phyloP scores from a whole-genome alignment of 805 yeast species.

The Metschnikowia koreensis region DNA sequence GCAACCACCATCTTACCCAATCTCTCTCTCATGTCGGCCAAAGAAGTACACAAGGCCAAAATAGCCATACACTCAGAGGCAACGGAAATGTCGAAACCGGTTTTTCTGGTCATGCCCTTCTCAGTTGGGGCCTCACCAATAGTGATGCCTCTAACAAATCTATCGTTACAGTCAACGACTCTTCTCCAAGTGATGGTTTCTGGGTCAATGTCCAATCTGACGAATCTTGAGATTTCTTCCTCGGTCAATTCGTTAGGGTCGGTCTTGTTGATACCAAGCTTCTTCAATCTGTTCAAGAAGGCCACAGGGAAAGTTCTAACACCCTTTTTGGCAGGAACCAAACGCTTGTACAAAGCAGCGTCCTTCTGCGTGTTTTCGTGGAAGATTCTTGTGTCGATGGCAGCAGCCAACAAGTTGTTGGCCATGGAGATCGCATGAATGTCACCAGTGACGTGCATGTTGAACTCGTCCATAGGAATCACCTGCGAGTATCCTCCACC shows the following conservation, averaged over 20 bases:
- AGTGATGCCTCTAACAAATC: constrained; percentile 75
- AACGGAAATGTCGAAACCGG: constrained; percentile 83
- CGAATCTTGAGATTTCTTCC: constrained; percentile 65
- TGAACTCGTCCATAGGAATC: constrained; percentile 86
- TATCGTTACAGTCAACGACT: constrained; percentile 81
- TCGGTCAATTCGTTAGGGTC: constrained; percentile 70
- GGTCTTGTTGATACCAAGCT: constrained; percentile 66
- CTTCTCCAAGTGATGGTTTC: constrained; percentile 78
- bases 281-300: constrained; percentile 63
- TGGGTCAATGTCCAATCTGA: constrained; percentile 73
- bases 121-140: constrained; percentile 82
- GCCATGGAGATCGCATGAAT: constrained; percentile 84
- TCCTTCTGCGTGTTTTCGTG: constrained; percentile 77
- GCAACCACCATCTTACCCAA: constrained; percentile 77
- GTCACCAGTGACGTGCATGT: constrained; percentile 84
- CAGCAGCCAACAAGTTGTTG: constrained; percentile 78
- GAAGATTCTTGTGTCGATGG: constrained; percentile 82
- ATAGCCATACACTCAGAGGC: constrained; percentile 89
- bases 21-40: constrained; percentile 70
- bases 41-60: constrained; percentile 67
- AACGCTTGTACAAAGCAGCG: constrained; percentile 68
- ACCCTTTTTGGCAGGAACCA: constrained; percentile 76
- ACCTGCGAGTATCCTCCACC: constrained; percentile 90
- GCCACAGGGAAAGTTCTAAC: constrained; percentile 63
- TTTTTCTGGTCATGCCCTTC: constrained; percentile 64